phyloP scores from a whole-genome alignment of 1,284 basidiomycete genomes.

The Sanghuangporus sanghuang region DNA sequence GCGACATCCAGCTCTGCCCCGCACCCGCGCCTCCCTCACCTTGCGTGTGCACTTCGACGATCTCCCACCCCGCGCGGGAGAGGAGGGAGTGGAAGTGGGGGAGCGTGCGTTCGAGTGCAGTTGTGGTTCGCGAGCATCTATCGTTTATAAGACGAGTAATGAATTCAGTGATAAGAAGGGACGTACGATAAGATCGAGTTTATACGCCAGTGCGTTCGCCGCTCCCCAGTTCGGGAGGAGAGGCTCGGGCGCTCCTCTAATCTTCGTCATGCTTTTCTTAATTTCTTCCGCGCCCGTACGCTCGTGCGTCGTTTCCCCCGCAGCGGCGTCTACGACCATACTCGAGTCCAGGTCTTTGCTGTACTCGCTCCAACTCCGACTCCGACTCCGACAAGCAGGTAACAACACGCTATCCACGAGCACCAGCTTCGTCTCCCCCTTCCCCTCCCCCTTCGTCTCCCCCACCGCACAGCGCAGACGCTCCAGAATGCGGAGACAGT shows the following conservation, averaged over 20 bases:
- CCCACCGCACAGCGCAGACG: not conserved
- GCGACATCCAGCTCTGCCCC: constrained; percentile 15
- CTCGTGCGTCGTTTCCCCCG: not conserved
- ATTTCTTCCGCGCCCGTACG: not conserved
- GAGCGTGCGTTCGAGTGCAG: constrained; percentile 20
- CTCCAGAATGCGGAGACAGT: constrained; percentile 2
- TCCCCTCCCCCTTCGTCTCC: not conserved
- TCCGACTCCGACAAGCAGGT: constrained; percentile 3
- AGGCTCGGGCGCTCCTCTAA: constrained; percentile 15
- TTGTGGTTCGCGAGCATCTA: constrained; percentile 21
- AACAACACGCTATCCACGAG: constrained; percentile 13
- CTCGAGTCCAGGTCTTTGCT: not conserved
- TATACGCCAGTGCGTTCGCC: constrained; percentile 18
- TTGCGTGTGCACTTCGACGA: constrained; percentile 11
- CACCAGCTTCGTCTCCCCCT: constrained; percentile 2
- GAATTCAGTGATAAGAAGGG: not conserved
- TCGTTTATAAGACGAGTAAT: not conserved
- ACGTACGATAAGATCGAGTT: constrained; percentile 19
- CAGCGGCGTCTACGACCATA: not conserved
- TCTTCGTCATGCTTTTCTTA: not conserved
- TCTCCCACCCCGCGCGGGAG: constrained; percentile 17
- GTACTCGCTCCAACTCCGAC: not conserved
- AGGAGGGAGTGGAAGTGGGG: constrained; percentile 11
- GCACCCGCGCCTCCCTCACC: not conserved
- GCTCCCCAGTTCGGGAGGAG: constrained; percentile 19